Conservation (phyloP, 2,329 filamentous ascomycete species). For the Exophiala sideris region DNA sequence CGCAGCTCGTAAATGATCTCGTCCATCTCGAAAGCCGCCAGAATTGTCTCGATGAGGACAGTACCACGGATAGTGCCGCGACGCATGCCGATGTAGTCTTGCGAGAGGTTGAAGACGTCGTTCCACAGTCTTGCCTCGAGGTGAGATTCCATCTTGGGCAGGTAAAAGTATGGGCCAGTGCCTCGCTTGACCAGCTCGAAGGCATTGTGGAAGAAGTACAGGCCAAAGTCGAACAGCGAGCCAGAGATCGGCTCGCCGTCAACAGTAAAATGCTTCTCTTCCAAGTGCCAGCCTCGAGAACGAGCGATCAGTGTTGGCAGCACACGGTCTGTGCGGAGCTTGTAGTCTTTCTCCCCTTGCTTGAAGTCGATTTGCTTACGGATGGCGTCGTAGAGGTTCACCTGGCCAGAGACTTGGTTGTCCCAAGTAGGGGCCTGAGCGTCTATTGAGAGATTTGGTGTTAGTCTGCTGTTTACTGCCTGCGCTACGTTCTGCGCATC, state of each 20-base stretch:
- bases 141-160: slow-evolving; percentile 97
- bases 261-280: slow-evolving; percentile 96
- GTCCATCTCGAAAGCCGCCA: slow-evolving; percentile 98
- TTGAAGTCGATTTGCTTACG: slow-evolving; percentile 95
- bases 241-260: slow-evolving; percentile 94
- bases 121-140: slow-evolving; percentile 98
- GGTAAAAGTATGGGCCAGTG: slow-evolving; percentile 92
- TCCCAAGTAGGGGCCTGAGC: slow-evolving; percentile 96
- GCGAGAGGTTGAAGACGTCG: slow-evolving; percentile 91
- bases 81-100: slow-evolving; percentile 86
- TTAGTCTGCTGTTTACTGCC: neutral
- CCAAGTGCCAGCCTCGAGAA: slow-evolving; percentile 94
- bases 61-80: slow-evolving; percentile 92
- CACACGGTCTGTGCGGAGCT: slow-evolving; percentile 83
- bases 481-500: neutral
- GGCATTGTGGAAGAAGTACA: slow-evolving; percentile 99
- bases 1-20: slow-evolving; percentile 99
- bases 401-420: slow-evolving; percentile 98
- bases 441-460: slow-evolving; percentile 52
- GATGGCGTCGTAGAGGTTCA: slow-evolving; percentile 95
- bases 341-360: slow-evolving; percentile 92
- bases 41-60: slow-evolving; percentile 95
- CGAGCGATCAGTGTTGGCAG: slow-evolving; percentile 90
- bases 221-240: slow-evolving; percentile 90
- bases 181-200: slow-evolving; percentile 80